Percentiles rank a stretch among this genome's conserved stretches.
These are phyloP conservation scores for Alectoria sarmentosa DNA, from an alignment of 495 filamentous ascomycete genomes.

Conservation along the genomic window DNA sequence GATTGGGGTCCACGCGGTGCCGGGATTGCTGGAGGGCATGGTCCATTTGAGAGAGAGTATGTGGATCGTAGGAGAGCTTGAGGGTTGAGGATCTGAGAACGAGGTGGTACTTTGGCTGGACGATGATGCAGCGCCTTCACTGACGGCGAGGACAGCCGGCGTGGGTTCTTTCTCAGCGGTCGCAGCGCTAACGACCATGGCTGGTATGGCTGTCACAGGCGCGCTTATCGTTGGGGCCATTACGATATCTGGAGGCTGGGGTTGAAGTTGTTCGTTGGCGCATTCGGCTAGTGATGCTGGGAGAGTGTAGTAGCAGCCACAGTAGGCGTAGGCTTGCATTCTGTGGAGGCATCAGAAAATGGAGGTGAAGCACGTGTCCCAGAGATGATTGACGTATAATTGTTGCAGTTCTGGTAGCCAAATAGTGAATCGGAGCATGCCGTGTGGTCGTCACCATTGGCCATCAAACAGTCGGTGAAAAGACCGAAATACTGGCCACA, in stretches of 20 bases:
- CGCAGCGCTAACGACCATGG: background rate
- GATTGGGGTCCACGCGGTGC: background rate
- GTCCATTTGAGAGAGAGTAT: background rate
- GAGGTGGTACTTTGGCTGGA: background rate
- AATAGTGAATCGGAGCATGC: conserved; percentile 18
- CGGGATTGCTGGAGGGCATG: background rate
- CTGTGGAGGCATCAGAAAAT: conserved; percentile 6
- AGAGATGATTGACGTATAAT: conserved; percentile 20
- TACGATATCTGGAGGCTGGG: background rate
- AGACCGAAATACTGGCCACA: conserved; percentile 14
- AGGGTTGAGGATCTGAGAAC: background rate
- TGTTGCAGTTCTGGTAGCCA: conserved; percentile 20
- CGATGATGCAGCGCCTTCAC: background rate
- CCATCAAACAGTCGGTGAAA: conserved; percentile 15
- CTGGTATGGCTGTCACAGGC: background rate
- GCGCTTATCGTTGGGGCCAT: background rate
- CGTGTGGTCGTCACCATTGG: conserved; percentile 10
- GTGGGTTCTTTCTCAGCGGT: background rate
- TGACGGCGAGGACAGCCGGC: background rate
- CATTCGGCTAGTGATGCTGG: conserved; percentile 18
- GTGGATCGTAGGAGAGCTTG: background rate
- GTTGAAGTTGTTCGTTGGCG: conserved; percentile 19
- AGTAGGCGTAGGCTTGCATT: conserved; percentile 24
- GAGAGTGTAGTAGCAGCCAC: conserved; percentile 18
- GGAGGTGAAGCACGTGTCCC: background rate